Conservation (phyloP, 306 rosid species). For the Echinosophora koreensis region DNA sequence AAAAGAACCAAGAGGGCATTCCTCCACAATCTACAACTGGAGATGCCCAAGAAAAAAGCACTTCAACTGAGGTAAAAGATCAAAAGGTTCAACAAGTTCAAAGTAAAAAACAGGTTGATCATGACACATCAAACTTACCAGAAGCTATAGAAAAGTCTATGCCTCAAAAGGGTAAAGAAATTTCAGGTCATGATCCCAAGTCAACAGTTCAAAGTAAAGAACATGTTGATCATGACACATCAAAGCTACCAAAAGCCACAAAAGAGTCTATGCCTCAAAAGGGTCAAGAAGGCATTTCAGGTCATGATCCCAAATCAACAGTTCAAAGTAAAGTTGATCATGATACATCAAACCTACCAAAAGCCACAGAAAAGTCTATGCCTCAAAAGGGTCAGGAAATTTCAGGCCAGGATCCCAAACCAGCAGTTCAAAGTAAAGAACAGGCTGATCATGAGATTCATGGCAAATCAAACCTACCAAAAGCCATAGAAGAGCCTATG, state of each 20-base stretch:
- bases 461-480: neutral
- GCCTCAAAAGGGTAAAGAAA: slow-evolving; percentile 7
- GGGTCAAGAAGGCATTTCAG: slow-evolving; percentile 31
- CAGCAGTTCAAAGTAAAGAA: slow-evolving; percentile 20
- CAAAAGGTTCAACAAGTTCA: slow-evolving; percentile 32
- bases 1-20: neutral
- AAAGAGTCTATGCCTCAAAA: slow-evolving; percentile 14
- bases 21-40: slow-evolving; percentile 27
- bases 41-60: neutral
- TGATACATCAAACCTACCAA: neutral
- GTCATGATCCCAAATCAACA: slow-evolving; percentile 25
- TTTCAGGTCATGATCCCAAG: slow-evolving; percentile 21
- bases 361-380: slow-evolving; percentile 22
- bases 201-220: slow-evolving; percentile 21
- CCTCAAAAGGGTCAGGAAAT: slow-evolving; percentile 10
- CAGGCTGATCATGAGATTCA: neutral
- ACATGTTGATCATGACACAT: neutral
- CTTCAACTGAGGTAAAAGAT: neutral
- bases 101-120: neutral
- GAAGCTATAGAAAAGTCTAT: slow-evolving; percentile 19
- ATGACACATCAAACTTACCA: slow-evolving; percentile 12
- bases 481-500: slow-evolving; percentile 22
- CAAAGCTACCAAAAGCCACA: slow-evolving; percentile 18
- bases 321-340: slow-evolving; percentile 4
- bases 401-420: slow-evolving; percentile 21